These are phyloP conservation scores for Curvularia lunata DNA, from an alignment of 2,329 filamentous ascomycete genomes.

Conservation along the genomic window DNA sequence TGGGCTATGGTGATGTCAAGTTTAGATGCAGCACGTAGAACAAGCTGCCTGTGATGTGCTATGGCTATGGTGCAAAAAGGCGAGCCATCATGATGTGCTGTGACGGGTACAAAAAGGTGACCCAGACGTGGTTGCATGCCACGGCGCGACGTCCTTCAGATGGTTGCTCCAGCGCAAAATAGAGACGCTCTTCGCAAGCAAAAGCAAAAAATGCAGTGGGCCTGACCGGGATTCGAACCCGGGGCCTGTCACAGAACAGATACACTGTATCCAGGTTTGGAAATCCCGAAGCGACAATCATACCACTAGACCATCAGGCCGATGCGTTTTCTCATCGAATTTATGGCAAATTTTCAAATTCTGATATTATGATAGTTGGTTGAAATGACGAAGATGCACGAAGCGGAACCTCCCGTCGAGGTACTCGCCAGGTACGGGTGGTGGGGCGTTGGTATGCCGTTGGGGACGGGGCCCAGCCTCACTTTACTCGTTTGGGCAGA, in stretches of 20 bases:
- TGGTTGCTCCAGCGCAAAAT: too few species aligned
- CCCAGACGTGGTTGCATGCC: too few species aligned
- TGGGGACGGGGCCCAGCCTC: slow-evolving; percentile 4
- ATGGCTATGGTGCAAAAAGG: too few species aligned
- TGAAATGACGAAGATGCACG: too few species aligned
- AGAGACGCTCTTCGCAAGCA: too few species aligned
- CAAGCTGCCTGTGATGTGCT: not conserved
- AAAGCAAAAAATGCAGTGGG: slow-evolving; percentile 21
- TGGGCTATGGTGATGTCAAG: not conserved
- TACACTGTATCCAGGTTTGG: slow-evolving; percentile 31
- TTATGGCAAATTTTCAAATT: slow-evolving; percentile 12
- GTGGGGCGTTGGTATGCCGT: slow-evolving; percentile 10
- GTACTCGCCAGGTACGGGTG: not conserved
- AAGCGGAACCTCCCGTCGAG: not conserved
- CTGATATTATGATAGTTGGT: not conserved
- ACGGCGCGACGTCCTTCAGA: too few species aligned
- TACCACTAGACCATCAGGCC: slow-evolving; percentile 44
- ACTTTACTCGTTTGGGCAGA: slow-evolving; percentile 21
- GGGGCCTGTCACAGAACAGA: slow-evolving; percentile 47
- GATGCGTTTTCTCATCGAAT: slow-evolving; percentile 7
- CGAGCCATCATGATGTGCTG: too few species aligned
- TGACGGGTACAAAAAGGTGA: too few species aligned
- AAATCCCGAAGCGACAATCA: slow-evolving; percentile 41
- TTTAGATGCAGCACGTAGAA: not conserved
- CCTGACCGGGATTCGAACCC: slow-evolving; percentile 48